These are phyloP conservation scores for Mycotypha africana DNA, from an alignment of 371 early-diverging fungal species.

Conservation along the genomic window DNA sequence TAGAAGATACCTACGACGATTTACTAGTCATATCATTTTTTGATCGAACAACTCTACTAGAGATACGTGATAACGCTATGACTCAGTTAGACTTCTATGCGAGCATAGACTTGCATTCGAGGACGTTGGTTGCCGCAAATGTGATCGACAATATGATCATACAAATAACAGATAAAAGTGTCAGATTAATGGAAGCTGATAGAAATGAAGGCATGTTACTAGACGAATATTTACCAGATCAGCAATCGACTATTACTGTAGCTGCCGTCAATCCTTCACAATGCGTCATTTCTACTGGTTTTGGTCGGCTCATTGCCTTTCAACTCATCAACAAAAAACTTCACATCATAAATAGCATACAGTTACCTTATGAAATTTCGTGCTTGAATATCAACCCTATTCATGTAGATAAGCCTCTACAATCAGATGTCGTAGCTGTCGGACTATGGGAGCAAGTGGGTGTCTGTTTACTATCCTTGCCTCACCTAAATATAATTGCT, in stretches of 20 bases:
- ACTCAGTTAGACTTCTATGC: constrained; percentile 22
- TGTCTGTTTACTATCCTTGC: constrained; percentile 58
- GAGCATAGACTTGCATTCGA: constrained; percentile 28
- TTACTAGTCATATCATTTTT: constrained; percentile 59
- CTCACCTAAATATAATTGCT: constrained; percentile 46
- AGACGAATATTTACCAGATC: constrained; percentile 53
- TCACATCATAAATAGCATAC: constrained; percentile 28
- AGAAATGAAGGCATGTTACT: constrained; percentile 18
- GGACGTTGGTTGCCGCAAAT: constrained; percentile 35
- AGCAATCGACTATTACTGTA: constrained; percentile 45
- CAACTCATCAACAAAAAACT: constrained; percentile 41
- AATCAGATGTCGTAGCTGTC: constrained; percentile 55
- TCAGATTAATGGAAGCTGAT: constrained; percentile 27
- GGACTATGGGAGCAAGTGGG: constrained; percentile 75
- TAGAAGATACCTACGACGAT: constrained; percentile 37
- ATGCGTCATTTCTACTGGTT: constrained; percentile 62
- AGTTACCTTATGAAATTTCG: constrained; percentile 63
- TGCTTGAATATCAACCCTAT: constrained; percentile 67
- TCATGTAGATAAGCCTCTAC: constrained; percentile 24
- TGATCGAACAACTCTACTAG: constrained; percentile 30
- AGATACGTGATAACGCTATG: constrained; percentile 27
- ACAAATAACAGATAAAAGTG: constrained; percentile 39
- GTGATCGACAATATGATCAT: constrained; percentile 22
- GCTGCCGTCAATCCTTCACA: constrained; percentile 59
- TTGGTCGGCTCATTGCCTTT: constrained; percentile 54